Evolutionary conservation across 331 rosid species (phyloP).

Genomic region (Cydonia oblonga): DNA sequence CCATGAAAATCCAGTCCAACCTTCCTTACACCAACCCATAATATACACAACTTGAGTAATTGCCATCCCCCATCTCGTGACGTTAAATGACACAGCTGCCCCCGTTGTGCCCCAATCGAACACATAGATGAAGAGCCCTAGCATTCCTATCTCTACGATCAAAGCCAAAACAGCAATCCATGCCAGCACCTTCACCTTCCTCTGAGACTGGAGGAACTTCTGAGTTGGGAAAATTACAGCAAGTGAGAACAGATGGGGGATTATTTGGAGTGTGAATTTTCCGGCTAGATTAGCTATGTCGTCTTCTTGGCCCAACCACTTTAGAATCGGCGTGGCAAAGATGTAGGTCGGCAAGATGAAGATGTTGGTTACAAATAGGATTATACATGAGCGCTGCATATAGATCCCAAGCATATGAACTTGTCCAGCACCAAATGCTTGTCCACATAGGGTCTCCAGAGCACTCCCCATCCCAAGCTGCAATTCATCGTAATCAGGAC

Average conservation of each 20-base stretch:
- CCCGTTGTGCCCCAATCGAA: conserved; percentile 11
- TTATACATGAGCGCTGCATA: conserved; percentile 8
- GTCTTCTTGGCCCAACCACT: conserved; percentile 10
- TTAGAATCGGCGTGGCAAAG: conserved; percentile 8
- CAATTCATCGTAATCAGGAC: background rate
- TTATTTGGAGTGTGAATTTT: background rate
- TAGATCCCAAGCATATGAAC: conserved; percentile 6
- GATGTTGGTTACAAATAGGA: background rate
- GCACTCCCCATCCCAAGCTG: conserved; percentile 12
- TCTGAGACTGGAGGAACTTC: conserved; percentile 26
- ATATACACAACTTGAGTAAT: conserved; percentile 15
- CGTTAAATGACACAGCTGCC: conserved; percentile 9
- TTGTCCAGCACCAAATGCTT: conserved; percentile 12
- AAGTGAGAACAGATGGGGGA: background rate
- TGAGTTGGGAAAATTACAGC: background rate
- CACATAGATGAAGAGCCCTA: conserved; percentile 3
- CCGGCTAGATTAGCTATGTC: conserved; percentile 1
- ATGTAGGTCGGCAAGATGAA: conserved; percentile 1
- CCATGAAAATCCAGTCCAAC: conserved; percentile 30
- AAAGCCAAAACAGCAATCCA: conserved; percentile 19
- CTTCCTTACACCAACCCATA: conserved; percentile 13
- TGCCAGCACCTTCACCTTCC: conserved; percentile 2
- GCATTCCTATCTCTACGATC: background rate
- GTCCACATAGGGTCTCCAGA: conserved; percentile 9
- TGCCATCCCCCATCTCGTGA: conserved; percentile 14